Conservation (phyloP, 2,329 filamentous ascomycete species). For the Fusarium sp. region DNA sequence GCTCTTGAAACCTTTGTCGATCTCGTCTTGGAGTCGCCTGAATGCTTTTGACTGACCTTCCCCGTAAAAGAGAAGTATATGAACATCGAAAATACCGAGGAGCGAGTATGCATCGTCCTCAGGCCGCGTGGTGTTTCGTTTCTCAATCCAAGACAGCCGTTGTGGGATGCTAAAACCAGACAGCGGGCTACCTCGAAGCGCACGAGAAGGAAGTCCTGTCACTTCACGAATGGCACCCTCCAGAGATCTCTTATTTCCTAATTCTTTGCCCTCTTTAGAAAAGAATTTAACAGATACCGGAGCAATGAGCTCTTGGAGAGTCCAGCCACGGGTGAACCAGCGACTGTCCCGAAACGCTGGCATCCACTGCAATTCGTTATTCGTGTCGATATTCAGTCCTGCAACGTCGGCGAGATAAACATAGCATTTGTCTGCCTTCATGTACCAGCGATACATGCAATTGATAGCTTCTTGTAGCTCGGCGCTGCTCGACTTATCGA, state of each 20-base stretch:
- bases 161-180: neutral
- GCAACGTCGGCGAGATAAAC: neutral
- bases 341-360: neutral
- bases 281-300: neutral
- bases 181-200: neutral
- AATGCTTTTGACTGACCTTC: neutral
- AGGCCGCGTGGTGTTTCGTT: neutral
- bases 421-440: neutral
- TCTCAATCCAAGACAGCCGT: neutral
- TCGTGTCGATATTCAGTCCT: no score
- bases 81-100: neutral
- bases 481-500: neutral
- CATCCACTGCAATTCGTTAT: neutral
- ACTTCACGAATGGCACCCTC: neutral
- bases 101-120: neutral
- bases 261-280: neutral
- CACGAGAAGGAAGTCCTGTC: neutral
- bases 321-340: no score
- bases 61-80: neutral
- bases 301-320: neutral
- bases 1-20: neutral
- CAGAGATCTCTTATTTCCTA: neutral
- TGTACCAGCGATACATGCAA: neutral
- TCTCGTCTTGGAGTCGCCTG: neutral
- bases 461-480: neutral